Conservation (phyloP, 2,329 filamentous ascomycete species). For the Colletotrichum zoysiae region DNA sequence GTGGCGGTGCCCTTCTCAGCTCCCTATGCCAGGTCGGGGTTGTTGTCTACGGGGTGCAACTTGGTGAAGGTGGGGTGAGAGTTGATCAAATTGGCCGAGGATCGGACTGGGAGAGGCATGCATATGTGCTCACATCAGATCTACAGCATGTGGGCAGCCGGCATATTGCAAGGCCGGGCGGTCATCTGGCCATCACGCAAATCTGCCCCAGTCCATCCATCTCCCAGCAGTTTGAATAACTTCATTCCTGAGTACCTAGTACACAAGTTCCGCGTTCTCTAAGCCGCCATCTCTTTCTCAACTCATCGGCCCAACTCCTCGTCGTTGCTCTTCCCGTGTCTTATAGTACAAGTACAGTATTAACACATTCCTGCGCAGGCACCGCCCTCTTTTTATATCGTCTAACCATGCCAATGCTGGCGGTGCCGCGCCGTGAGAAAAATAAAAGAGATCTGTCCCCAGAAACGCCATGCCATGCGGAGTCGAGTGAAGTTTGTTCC, state of each 20-base stretch:
- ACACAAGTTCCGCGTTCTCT: conserved; percentile 26
- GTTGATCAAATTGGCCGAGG: background rate
- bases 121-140: background rate
- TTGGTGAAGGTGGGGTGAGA: background rate
- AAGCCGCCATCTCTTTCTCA: conserved; percentile 16
- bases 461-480: conserved; percentile 44
- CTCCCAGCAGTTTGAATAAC: background rate
- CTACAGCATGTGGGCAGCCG: background rate
- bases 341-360: conserved; percentile 41
- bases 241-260: conserved; percentile 11
- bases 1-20: no score
- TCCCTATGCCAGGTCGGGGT: background rate
- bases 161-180: background rate
- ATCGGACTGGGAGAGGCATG: background rate
- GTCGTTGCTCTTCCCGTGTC: background rate
- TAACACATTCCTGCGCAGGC: conserved; percentile 37
- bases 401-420: conserved; percentile 41
- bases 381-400: conserved; percentile 34
- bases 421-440: conserved; percentile 37
- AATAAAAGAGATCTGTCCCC: conserved; percentile 19
- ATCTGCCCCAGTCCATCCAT: no score
- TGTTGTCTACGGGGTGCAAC: background rate
- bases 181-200: background rate
- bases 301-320: background rate
- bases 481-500: conserved; percentile 44